Evolutionary conservation across 1,284 basidiomycete genomes (phyloP), one percentile per base, ranked within the genome.

Genomic region (Sphaerobolus stellatus): DNA sequence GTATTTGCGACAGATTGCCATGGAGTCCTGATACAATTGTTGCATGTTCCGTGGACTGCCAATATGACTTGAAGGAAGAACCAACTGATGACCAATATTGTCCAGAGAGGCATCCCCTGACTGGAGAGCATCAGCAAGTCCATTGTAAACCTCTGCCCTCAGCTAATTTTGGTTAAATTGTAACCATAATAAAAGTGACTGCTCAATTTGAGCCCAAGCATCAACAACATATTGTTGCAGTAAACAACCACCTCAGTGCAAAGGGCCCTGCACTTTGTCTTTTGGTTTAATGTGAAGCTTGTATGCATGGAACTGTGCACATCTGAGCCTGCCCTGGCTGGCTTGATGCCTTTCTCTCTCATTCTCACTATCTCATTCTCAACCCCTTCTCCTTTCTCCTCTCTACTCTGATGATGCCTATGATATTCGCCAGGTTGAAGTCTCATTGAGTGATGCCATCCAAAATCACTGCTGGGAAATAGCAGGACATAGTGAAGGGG

Each of bases 11-110:
- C 68, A 68, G 20, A 79, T 64, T 0, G 76, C 75, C 63, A 80
- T 69, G 0, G 76, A 62, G 58, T 81, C 76, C 47, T 79, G 76
- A 50, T 68, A 75, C 0, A 62, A 56, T 52, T 78, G 71, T 2
- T 66, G 55, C 75, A 80, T 76, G 31, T 74, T 59, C 0, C 71
- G 58, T 25, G 73, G 67, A 9, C 77, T 68, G 18, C 72, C 72
- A 45, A 59, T 62, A 56, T 71, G 74, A 2, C 72, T 73, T 1
- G 75, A 75, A 2, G 77, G 76, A 20, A 78, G 63, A 30, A 78
- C 64, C 6, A 68, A 28, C 4, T 64, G 56, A 9, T 66, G 61
- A 0, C 79, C 77, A 48, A 75, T 51, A 0, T 68, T 34, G 29
- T 62, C 54, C 2, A 73, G 59, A 49, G 73, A 22, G 18, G 64